Evolutionary conservation across 108 stramenopile species (phyloP).

Genomic region (Conticribra guillardii): DNA sequence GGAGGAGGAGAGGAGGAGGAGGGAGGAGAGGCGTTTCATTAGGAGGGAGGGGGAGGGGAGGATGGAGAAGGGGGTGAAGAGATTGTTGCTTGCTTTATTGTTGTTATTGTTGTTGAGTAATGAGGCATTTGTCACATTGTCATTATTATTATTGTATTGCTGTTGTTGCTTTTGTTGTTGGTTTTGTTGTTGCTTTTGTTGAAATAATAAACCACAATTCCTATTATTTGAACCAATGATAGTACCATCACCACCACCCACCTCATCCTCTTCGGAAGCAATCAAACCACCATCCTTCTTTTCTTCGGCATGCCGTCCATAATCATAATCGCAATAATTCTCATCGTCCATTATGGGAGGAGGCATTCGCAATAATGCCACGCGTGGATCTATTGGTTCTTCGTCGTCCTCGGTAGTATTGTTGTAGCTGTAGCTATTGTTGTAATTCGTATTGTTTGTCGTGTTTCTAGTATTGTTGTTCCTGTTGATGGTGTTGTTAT

Average conservation of each 20-base stretch:
- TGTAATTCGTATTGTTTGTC: background rate
- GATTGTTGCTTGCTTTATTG: slow-evolving; percentile 2
- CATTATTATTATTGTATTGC: no score
- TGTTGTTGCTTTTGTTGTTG: no score
- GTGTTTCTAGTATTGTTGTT: no score
- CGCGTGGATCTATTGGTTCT: background rate
- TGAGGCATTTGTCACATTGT: no score
- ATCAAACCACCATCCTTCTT: slow-evolving; percentile 1
- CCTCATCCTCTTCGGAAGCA: background rate
- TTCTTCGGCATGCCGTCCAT: background rate
- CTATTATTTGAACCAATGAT: background rate
- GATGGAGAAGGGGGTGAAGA: slow-evolving; percentile 13
- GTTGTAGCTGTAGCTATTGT: background rate
- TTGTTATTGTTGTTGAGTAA: no score
- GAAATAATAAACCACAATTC: background rate
- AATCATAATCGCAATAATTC: slow-evolving; percentile 5
- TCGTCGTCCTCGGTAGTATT: background rate
- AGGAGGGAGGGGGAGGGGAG: slow-evolving; percentile 22
- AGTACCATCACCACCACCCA: background rate
- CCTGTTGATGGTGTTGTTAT: no score
- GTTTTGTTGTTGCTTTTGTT: background rate
- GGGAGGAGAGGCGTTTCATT: slow-evolving; percentile 25
- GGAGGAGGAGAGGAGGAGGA: slow-evolving; percentile 36
- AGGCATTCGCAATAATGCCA: slow-evolving; percentile 11
- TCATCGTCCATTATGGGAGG: background rate